Base-by-base conservation (phyloP, 805 yeast genomes). In the Saccharomycopsis babjevae region DNA sequence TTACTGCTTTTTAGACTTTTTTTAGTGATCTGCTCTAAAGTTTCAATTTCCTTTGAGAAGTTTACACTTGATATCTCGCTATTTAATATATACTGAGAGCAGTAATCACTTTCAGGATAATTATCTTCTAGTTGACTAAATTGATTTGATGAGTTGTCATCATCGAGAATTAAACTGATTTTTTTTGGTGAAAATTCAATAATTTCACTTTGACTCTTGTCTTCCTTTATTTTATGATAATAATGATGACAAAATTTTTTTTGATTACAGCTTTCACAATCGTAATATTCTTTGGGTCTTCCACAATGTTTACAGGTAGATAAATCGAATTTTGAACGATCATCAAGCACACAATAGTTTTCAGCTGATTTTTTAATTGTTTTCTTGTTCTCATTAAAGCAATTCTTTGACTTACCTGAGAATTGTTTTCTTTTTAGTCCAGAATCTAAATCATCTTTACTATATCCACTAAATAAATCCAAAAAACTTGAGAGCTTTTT, bases 221-320 rank as follows among this genome's bases (percentile, higher is more conserved):
- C 22, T 5, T 15, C 57, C 13, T 36, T 25, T 18, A 25, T 46
- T 4, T 46, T 30, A 11, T 43, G 58, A 38, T 59, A 55, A 36
- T 55, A 56, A 28, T 59, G 61, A 30, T 59, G 61, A 38, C 55
- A 59, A 38, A 25, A 56, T 22, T 55, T 58, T 25, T 55, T 59
- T 36, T 56, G 36, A 28, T 46, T 55, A 25, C 58, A 59, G 7
- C 36, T 56, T 43, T 56, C 43, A 39, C 61, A 56, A 28, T 34
- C 38, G 36, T 56, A 56, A 32, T 46, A 59, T 11, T 50, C 61
- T 18, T 59, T 56, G 13, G 32, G 25, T 11, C 30, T 20, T 15
- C 59, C 61, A 46, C 61, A 59, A 18, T 22, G 50, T 13, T 38
- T 56, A 42, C 57, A 56, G 16, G 40, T 39, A 22, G 50, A 13